A percentile compares a stretch with the other conserved stretches of the same genome.
Conservation (phyloP, 352 stramenopile genomes). For the Pythium dissimile region DNA sequence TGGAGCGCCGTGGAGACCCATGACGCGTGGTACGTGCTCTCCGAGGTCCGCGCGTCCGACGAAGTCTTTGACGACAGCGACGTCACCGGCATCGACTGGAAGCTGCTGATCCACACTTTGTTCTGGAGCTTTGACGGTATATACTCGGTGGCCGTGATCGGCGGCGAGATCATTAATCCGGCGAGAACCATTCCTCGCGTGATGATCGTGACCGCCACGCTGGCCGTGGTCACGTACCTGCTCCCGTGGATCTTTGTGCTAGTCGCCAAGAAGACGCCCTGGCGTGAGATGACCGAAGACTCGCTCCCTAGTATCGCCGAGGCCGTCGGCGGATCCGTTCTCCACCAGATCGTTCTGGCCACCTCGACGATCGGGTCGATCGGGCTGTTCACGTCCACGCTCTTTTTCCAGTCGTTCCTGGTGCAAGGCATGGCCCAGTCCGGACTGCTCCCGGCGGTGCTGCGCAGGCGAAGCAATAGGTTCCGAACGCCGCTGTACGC, state of each 20-base stretch:
- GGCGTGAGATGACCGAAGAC: constrained; percentile 15
- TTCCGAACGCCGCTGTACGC: constrained; percentile 21
- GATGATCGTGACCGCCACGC: constrained; percentile 67
- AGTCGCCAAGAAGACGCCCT: constrained; percentile 4
- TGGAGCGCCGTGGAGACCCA: not conserved
- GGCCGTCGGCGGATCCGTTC: constrained; percentile 56
- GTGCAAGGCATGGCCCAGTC: constrained; percentile 55
- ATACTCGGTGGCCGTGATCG: constrained; percentile 74
- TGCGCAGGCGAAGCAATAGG: constrained; percentile 36
- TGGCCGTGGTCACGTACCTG: constrained; percentile 36
- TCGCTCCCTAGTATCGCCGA: constrained; percentile 11
- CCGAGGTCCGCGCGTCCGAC: not conserved
- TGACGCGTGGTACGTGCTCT: not conserved
- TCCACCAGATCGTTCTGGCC: constrained; percentile 52
- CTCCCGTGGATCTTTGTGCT: constrained; percentile 16
- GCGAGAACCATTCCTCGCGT: constrained; percentile 33
- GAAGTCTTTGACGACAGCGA: not conserved
- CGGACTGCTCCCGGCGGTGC: constrained; percentile 62
- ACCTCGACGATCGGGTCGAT: constrained; percentile 53
- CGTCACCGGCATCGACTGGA: constrained; percentile 40
- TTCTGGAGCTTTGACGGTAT: constrained; percentile 94
- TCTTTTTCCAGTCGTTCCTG: constrained; percentile 85
- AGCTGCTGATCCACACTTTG: constrained; percentile 85
- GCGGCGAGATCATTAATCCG: constrained; percentile 75
- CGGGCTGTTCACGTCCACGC: constrained; percentile 83